Conservation (phyloP, 2,329 filamentous ascomycete species). For the Pseudofabraea citricarpa region DNA sequence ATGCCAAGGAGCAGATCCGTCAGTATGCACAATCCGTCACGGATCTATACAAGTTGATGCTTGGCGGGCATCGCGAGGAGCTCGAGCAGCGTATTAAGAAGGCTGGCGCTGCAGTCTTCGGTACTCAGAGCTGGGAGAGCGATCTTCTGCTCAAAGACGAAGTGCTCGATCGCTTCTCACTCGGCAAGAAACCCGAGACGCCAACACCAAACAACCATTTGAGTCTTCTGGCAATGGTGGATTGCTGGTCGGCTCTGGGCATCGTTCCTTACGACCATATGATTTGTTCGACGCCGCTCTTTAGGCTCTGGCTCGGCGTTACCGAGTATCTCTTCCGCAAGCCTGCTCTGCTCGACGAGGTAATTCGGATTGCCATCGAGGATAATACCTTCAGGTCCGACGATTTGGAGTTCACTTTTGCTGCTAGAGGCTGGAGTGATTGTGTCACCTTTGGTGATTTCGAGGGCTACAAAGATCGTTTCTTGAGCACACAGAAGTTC, state of each 20-base stretch:
- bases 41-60: conserved; percentile 94
- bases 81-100: conserved; percentile 71
- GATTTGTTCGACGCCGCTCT: conserved; percentile 97
- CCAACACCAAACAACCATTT: conserved; percentile 89
- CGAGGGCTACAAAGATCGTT: conserved; percentile 86
- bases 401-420: conserved; percentile 96
- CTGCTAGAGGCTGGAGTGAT: conserved; percentile 91
- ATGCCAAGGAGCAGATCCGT: conserved; percentile 84
- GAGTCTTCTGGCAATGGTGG: conserved; percentile 90
- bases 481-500: conserved; percentile 84
- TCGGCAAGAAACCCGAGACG: conserved; percentile 56
- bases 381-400: conserved; percentile 92
- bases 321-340: conserved; percentile 94
- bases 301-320: conserved; percentile 95
- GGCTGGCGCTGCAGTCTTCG: conserved; percentile 71
- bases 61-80: conserved; percentile 72
- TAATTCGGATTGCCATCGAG: conserved; percentile 78
- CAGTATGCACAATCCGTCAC: conserved; percentile 93
- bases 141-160: conserved; percentile 70
- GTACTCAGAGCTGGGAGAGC: conserved; percentile 47
- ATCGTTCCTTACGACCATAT: conserved; percentile 99
- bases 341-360: conserved; percentile 73
- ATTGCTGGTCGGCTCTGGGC: conserved; percentile 91
- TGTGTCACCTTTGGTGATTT: conserved; percentile 90
- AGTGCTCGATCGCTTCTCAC: conserved; percentile 81